These are phyloP conservation scores for Thinopyrum elongatum DNA, from an alignment of 176 grass and related monocot species.

Conservation along the genomic window DNA sequence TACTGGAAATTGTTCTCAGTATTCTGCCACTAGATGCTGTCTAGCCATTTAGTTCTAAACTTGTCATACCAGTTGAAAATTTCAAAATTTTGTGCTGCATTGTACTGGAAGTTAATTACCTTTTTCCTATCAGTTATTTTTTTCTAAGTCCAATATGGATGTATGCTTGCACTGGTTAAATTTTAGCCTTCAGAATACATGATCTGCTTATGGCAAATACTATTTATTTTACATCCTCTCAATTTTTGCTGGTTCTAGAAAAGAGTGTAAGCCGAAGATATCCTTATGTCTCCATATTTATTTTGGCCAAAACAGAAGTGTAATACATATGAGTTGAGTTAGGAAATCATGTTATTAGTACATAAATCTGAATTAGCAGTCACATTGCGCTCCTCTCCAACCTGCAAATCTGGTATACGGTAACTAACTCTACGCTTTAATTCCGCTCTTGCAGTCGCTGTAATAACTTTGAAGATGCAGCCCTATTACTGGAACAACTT, in stretches of 20 bases:
- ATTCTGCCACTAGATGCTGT: background rate
- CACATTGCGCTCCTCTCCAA: constrained; percentile 2
- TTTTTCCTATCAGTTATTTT: background rate
- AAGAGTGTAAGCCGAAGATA: background rate
- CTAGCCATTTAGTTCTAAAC: constrained; percentile 6
- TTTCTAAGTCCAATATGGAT: background rate
- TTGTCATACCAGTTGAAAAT: background rate
- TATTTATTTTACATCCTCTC: background rate
- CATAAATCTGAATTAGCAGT: background rate
- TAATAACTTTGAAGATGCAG: constrained; percentile 93
- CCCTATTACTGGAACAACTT: constrained; percentile 93
- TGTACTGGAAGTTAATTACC: background rate
- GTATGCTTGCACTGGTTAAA: background rate
- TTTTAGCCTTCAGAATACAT: background rate
- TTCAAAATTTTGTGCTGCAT: background rate
- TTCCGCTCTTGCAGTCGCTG: constrained; percentile 72
- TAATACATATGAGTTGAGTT: background rate
- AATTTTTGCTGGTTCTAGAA: background rate
- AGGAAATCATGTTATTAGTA: no score
- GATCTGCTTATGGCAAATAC: background rate
- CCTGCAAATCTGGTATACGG: background rate
- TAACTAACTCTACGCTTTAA: constrained; percentile 25
- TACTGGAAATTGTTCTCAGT: background rate
- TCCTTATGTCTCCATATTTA: background rate
- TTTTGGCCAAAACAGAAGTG: background rate